Conservation (phyloP, 768 basidiomycete genomes). For the Tricholoma sp. region DNA sequence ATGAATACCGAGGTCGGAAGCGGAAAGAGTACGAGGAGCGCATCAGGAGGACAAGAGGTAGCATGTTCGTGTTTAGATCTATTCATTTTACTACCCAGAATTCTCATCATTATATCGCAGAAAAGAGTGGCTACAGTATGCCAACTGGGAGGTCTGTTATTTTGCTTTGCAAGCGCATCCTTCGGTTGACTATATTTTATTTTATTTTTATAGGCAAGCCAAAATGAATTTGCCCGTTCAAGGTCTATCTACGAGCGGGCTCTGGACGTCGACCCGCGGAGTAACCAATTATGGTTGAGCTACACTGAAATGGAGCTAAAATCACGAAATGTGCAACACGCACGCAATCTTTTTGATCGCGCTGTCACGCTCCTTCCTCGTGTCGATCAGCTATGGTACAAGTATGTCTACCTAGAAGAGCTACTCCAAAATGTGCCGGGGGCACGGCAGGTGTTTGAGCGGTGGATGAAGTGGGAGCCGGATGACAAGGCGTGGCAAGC, state of each 20-base stretch:
- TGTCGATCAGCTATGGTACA: constrained; percentile 98
- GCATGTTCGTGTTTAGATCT: constrained; percentile 50
- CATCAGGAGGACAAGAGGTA: constrained; percentile 71
- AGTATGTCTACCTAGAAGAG: constrained; percentile 98
- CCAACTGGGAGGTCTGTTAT: constrained; percentile 71
- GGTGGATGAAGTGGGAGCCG: constrained; percentile 99
- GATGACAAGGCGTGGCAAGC: constrained; percentile 99
- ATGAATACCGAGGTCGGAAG: constrained; percentile 90
- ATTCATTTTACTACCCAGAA: neutral
- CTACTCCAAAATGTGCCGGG: constrained; percentile 94
- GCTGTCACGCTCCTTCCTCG: constrained; percentile 95
- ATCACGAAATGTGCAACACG: constrained; percentile 94
- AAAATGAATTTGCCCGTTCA: constrained; percentile 93
- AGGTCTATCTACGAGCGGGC: constrained; percentile 96
- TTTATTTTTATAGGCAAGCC: constrained; percentile 54
- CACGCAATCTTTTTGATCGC: constrained; percentile 95
- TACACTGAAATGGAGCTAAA: constrained; percentile 99
- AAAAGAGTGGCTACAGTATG: constrained; percentile 85
- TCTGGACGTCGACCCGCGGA: constrained; percentile 89
- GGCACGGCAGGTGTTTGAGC: constrained; percentile 95
- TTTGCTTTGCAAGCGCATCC: neutral
- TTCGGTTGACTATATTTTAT: neutral
- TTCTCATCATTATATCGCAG: constrained; percentile 27
- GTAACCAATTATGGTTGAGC: constrained; percentile 87
- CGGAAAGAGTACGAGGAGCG: constrained; percentile 93